Evolutionary conservation across 805 yeast species (phyloP).

Genomic region (Blastobotrys parvus): DNA sequence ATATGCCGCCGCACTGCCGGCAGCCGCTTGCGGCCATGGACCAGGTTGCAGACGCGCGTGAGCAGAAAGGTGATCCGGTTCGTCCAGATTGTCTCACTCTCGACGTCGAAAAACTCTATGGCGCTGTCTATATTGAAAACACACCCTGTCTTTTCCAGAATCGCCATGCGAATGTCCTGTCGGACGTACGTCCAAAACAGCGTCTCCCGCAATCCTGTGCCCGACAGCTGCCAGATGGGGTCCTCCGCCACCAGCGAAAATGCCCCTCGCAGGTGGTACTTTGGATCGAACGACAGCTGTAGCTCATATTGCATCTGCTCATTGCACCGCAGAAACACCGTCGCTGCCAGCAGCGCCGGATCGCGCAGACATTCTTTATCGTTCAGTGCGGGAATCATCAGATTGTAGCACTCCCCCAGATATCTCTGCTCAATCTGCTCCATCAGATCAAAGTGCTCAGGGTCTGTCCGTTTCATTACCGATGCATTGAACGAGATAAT

Average conservation of each 20-base stretch:
- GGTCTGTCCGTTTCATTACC: background rate
- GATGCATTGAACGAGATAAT: background rate
- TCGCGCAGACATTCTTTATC: slow-evolving; percentile 4
- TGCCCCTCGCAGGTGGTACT: slow-evolving; percentile 9
- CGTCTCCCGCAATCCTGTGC: slow-evolving; percentile 8
- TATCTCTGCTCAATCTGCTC: background rate
- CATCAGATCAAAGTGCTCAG: background rate
- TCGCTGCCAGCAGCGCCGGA: slow-evolving; percentile 9
- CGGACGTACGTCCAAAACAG: slow-evolving; percentile 10
- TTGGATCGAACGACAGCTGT: slow-evolving; percentile 6
- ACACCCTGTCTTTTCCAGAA: background rate
- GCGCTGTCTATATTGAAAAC: background rate
- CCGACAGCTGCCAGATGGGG: slow-evolving; percentile 9
- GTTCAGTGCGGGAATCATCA: slow-evolving; percentile 8
- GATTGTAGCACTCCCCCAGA: slow-evolving; percentile 3
- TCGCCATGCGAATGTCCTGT: slow-evolving; percentile 7
- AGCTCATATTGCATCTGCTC: slow-evolving; percentile 1
- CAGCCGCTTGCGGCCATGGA: background rate
- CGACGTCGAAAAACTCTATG: background rate
- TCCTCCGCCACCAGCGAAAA: slow-evolving; percentile 10
- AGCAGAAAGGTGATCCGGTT: background rate
- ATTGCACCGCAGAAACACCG: slow-evolving; percentile 1
- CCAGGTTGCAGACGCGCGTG: background rate
- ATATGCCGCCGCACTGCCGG: background rate
- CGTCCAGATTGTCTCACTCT: background rate